Evolutionary conservation across 768 basidiomycete species (phyloP).

Genomic region (Steccherinum ochraceum): DNA sequence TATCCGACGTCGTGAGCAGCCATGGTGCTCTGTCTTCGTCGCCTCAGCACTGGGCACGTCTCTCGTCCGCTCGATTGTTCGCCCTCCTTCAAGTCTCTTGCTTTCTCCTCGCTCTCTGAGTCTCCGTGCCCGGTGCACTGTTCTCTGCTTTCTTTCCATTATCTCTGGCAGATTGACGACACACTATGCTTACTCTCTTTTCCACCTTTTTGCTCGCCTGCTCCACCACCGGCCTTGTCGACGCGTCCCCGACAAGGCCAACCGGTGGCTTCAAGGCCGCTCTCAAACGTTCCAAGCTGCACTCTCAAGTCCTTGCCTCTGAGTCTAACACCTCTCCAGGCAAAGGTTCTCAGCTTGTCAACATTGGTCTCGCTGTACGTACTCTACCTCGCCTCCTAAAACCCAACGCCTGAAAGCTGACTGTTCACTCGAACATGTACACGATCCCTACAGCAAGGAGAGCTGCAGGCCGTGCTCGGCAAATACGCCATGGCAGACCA

Average conservation of each 20-base stretch:
- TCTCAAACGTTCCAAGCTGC: background rate
- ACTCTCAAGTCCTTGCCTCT: too few species aligned
- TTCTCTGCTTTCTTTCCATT: background rate
- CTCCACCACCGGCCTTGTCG: background rate
- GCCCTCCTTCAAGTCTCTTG: background rate
- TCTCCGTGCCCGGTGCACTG: background rate
- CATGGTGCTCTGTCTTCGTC: too few species aligned
- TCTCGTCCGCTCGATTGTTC: background rate
- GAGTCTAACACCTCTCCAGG: too few species aligned
- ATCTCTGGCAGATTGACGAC: background rate
- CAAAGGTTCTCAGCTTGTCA: background rate
- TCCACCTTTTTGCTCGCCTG: too few species aligned
- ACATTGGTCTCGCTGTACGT: background rate
- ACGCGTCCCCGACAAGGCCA: background rate
- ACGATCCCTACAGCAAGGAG: slow-evolving; percentile 15
- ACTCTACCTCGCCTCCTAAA: background rate
- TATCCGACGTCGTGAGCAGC: too few species aligned
- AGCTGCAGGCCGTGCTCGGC: slow-evolving; percentile 18
- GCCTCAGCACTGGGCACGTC: too few species aligned
- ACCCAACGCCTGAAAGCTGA: background rate
- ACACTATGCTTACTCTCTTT: background rate
- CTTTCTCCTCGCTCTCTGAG: background rate
- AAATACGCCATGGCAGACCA: slow-evolving; percentile 26
- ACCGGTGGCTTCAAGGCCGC: background rate
- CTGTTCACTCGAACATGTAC: too few species aligned